A percentile compares a stretch with the other conserved stretches of the same genome.
These are phyloP conservation scores for Penicillium subrubescens DNA, from an alignment of 495 filamentous ascomycete species.

Conservation along the genomic window DNA sequence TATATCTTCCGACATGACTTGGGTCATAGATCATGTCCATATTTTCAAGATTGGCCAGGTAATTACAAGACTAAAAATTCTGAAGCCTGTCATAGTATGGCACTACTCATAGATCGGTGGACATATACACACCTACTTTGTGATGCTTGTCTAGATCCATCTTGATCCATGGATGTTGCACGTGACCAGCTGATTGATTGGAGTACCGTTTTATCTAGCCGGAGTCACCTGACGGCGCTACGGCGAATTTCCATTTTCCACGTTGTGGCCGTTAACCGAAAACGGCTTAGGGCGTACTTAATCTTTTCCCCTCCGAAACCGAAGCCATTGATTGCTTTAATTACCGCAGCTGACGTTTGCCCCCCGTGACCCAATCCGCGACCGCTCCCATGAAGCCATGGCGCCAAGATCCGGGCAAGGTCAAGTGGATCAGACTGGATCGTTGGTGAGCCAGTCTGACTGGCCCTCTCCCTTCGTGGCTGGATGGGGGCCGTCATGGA, in stretches of 20 bases:
- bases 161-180: no score
- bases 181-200: no score
- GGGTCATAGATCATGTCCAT: no score
- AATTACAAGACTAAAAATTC: no score
- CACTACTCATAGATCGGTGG: no score
- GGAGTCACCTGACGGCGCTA: background rate
- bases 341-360: background rate
- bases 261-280: background rate
- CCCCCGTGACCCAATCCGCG: background rate
- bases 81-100: no score
- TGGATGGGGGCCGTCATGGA: background rate
- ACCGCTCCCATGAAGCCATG: background rate
- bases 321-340: background rate
- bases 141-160: no score
- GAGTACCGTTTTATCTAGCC: background rate
- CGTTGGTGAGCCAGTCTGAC: background rate
- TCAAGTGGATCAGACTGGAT: background rate
- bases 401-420: conserved; percentile 1
- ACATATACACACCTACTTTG: no score
- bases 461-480: background rate
- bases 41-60: no score
- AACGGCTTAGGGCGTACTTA: background rate
- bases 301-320: background rate
- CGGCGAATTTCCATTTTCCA: background rate
- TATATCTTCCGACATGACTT: no score